phyloP scores from a whole-genome alignment of 1,284 basidiomycete genomes.

The Coriolopsis trogii region DNA sequence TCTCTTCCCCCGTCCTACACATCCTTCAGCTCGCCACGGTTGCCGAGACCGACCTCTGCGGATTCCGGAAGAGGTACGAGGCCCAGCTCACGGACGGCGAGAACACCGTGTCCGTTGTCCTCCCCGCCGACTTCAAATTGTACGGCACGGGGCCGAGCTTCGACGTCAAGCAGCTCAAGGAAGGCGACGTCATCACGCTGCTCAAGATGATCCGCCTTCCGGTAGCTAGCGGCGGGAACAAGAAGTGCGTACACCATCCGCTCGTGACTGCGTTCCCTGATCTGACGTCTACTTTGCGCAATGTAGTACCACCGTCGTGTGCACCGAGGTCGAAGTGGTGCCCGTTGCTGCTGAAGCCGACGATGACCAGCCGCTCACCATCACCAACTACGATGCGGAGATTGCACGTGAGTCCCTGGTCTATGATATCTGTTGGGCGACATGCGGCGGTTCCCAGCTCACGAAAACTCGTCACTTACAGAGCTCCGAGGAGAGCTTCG shows the following conservation, averaged over 20 bases:
- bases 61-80: neutral
- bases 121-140: neutral
- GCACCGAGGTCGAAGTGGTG: constrained; percentile 1
- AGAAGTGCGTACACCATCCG: too few species aligned
- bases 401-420: neutral
- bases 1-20: neutral
- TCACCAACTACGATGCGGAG: neutral
- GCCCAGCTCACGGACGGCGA: constrained; percentile 1
- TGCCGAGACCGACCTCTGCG: neutral
- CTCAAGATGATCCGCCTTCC: too few species aligned
- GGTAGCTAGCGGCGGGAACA: too few species aligned
- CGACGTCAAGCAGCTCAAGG: neutral
- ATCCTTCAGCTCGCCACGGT: neutral
- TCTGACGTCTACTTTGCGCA: too few species aligned
- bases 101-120: neutral
- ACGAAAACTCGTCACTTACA: neutral
- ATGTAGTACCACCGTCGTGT: neutral
- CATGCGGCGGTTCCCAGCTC: neutral
- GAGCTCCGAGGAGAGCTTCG: too few species aligned
- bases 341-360: too few species aligned
- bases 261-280: too few species aligned
- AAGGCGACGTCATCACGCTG: neutral
- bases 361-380: neutral
- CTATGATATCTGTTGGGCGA: too few species aligned
- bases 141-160: neutral